Percentiles rank a stretch among this genome's conserved stretches.
These are phyloP conservation scores for Pseudocercospora fijiensis DNA, from an alignment of 2,329 filamentous ascomycete genomes.

Conservation along the genomic window DNA sequence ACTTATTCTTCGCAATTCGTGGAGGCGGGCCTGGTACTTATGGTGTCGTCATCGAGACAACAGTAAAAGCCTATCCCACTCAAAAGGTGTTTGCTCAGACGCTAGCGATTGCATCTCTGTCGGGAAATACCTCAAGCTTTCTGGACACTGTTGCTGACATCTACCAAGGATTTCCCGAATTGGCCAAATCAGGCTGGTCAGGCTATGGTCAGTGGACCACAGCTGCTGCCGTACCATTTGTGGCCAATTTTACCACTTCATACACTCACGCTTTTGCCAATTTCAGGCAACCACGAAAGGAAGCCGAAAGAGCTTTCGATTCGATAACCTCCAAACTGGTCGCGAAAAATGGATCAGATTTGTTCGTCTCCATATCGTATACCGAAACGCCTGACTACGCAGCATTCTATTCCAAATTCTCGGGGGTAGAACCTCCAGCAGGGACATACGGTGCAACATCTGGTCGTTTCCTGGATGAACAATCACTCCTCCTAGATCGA, in stretches of 20 bases:
- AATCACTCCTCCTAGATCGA: conserved; percentile 27
- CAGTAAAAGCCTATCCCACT: conserved; percentile 26
- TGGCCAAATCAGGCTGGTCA: conserved; percentile 35
- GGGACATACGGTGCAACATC: conserved; percentile 30
- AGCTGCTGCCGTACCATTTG: conserved; percentile 27
- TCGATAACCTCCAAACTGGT: conserved; percentile 24
- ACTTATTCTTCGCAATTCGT: conserved; percentile 55
- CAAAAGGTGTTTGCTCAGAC: conserved; percentile 26
- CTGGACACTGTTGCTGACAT: conserved; percentile 31
- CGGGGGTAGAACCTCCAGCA: conserved; percentile 20
- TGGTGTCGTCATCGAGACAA: conserved; percentile 27
- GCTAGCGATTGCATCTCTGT: conserved; percentile 32
- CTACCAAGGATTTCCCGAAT: conserved; percentile 30
- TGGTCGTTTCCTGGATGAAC: conserved; percentile 8
- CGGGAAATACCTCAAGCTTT: conserved; percentile 20
- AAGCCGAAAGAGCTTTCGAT: conserved; percentile 27
- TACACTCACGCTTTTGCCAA: conserved; percentile 34
- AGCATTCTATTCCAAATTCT: conserved; percentile 30
- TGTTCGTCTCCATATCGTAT: conserved; percentile 34
- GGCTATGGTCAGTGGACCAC: conserved; percentile 36
- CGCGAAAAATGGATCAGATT: conserved; percentile 28
- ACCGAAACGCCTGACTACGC: conserved; percentile 31
- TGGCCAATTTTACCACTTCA: conserved; percentile 31
- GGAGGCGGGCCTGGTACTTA: conserved; percentile 53
- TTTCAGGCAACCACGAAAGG: conserved; percentile 27